Percentiles rank a stretch among this genome's conserved stretches.
phyloP scores from a whole-genome alignment of 306 rosid species.

The Inga oerstediana region DNA sequence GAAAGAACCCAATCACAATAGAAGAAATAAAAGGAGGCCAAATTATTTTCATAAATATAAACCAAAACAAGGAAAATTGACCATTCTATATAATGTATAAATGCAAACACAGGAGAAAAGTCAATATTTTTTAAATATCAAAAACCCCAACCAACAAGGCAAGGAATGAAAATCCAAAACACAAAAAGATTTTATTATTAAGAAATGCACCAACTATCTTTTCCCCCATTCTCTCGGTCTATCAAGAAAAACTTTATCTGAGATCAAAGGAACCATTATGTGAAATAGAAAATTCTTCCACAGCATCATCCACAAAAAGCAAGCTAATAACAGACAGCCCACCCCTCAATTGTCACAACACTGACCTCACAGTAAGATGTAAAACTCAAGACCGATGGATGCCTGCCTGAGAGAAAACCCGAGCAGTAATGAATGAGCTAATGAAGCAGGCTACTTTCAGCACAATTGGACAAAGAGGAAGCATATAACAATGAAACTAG shows the following conservation, averaged over 20 bases:
- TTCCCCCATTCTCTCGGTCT: conserved; percentile 20
- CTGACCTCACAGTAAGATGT: conserved; percentile 54
- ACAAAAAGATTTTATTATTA: conserved; percentile 3
- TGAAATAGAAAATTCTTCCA: conserved; percentile 29
- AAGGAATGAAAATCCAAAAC: conserved; percentile 16
- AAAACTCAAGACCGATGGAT: conserved; percentile 53
- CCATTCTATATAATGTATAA: conserved; percentile 16
- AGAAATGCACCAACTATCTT: conserved; percentile 24
- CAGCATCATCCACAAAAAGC: conserved; percentile 38
- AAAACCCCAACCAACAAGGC: conserved; percentile 1
- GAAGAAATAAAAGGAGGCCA: conserved; percentile 11
- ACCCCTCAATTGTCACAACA: conserved; percentile 51
- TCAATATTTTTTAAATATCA: not conserved
- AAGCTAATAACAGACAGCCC: conserved; percentile 53
- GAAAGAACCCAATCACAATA: conserved; percentile 21
- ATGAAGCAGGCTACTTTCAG: conserved; percentile 48
- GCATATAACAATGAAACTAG: conserved; percentile 45
- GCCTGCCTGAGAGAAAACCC: conserved; percentile 59
- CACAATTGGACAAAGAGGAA: conserved; percentile 40
- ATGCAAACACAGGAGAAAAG: conserved; percentile 23
- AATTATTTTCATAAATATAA: conserved; percentile 18
- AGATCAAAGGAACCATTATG: conserved; percentile 7
- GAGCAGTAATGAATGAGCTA: conserved; percentile 50
- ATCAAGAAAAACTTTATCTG: conserved; percentile 24
- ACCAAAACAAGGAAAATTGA: conserved; percentile 24